phyloP scores from a whole-genome alignment of 306 rosid species.

The Cucurbita ficifolia region DNA sequence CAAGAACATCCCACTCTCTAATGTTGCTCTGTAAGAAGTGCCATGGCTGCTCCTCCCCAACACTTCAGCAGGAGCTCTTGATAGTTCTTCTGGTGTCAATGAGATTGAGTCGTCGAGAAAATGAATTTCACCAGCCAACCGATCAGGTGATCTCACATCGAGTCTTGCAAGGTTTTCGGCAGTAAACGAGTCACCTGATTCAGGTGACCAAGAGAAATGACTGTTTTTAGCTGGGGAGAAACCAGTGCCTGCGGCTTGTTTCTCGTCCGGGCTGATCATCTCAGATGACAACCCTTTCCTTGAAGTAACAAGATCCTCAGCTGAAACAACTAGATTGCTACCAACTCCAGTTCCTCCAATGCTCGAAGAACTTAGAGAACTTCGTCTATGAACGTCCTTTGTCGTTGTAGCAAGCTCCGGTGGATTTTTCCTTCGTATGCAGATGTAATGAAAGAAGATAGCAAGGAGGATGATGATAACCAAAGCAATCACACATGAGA shows the following conservation, averaged over 20 bases:
- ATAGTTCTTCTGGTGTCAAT: constrained; percentile 78
- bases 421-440: constrained; percentile 46
- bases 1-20: constrained; percentile 63
- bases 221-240: constrained; percentile 80
- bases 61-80: constrained; percentile 96
- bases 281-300: constrained; percentile 68
- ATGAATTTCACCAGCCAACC: constrained; percentile 78
- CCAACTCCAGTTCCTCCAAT: constrained; percentile 30
- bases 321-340: constrained; percentile 62
- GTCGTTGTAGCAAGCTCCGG: constrained; percentile 25
- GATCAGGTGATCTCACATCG: constrained; percentile 80
- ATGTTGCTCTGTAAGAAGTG: constrained; percentile 83
- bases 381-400: constrained; percentile 27
- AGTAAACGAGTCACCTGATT: constrained; percentile 57
- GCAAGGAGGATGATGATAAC: constrained; percentile 68
- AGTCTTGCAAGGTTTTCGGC: constrained; percentile 63
- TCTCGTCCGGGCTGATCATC: constrained; percentile 51
- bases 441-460: constrained; percentile 61
- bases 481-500: constrained; percentile 65
- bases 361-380: constrained; percentile 41
- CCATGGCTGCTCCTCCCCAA: constrained; percentile 98
- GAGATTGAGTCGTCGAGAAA: constrained; percentile 76
- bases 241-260: constrained; percentile 41
- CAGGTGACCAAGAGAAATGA: constrained; percentile 88
- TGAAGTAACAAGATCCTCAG: constrained; percentile 68